Evolutionary conservation across 352 stramenopile genomes (phyloP).

Genomic region (Phytophthora constricta): DNA sequence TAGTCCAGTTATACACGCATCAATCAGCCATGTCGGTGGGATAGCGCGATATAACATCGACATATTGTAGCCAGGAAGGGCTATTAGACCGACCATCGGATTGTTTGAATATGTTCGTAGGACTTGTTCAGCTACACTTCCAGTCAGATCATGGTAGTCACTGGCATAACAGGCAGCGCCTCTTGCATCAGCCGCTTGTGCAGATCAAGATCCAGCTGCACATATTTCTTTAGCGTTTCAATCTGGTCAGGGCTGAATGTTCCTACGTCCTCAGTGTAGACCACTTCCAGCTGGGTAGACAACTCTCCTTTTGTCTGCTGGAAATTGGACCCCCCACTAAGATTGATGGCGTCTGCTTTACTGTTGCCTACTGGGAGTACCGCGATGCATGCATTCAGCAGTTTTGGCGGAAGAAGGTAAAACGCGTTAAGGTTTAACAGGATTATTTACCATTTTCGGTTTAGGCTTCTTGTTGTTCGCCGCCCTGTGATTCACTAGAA

Average conservation of each 20-base stretch:
- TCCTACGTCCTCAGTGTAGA: slow-evolving; percentile 1
- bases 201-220: not conserved
- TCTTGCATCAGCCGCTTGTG: not conserved
- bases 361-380: not conserved
- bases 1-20: slow-evolving; percentile 1
- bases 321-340: too few relatives aligned
- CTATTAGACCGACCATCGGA: not conserved
- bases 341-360: not conserved
- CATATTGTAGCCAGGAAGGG: not conserved
- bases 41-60: slow-evolving; percentile 1
- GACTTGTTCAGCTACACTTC: not conserved
- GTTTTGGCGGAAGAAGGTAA: not conserved
- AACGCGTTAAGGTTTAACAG: slow-evolving; percentile 6
- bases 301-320: too few relatives aligned
- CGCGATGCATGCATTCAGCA: not conserved
- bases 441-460: slow-evolving; percentile 1
- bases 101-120: not conserved
- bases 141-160: not conserved
- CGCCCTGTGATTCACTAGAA: not conserved
- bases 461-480: not conserved
- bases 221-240: not conserved
- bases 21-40: not conserved
- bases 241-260: not conserved
- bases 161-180: not conserved
- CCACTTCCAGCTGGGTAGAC: not conserved